Evolutionary conservation across 2,329 filamentous ascomycete species (phyloP).

Genomic region (Didymella glomerata): DNA sequence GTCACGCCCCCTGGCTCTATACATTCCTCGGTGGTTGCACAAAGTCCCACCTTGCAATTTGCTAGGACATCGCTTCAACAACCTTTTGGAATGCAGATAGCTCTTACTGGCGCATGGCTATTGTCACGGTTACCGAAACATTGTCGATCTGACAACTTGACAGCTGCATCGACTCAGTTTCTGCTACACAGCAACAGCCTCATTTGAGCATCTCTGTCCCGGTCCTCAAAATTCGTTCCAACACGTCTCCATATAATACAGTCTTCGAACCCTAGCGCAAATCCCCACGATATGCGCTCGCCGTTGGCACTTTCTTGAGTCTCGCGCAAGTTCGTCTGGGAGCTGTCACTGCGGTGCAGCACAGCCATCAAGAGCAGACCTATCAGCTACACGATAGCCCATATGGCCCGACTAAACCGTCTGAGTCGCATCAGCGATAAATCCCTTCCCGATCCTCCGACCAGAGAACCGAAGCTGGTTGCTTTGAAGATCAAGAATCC

Average conservation of each 20-base stretch:
- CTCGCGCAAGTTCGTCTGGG: not conserved
- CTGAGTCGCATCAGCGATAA: conserved; percentile 11
- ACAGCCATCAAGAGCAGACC: not conserved
- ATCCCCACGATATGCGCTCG: conserved; percentile 6
- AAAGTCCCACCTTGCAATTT: conserved; percentile 11
- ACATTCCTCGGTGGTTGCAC: conserved; percentile 20
- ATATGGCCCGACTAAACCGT: conserved; percentile 15
- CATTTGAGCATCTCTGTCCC: not conserved
- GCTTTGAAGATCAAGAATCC: conserved; percentile 10
- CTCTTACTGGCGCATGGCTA: conserved; percentile 13
- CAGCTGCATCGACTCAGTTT: conserved; percentile 10
- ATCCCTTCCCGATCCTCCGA: not conserved
- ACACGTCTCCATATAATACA: not conserved
- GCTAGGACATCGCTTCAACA: conserved; percentile 9
- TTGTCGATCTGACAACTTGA: conserved; percentile 11
- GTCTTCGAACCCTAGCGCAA: not conserved
- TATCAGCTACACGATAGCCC: not conserved
- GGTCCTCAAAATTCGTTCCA: not conserved
- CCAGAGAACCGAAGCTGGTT: conserved; percentile 8
- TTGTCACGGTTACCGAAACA: conserved; percentile 19
- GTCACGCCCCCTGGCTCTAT: conserved; percentile 5
- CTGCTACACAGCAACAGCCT: conserved; percentile 2
- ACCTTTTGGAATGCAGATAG: conserved; percentile 19
- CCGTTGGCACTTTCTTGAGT: not conserved
- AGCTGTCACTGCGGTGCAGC: not conserved